Conservation (phyloP, 2,329 filamentous ascomycete species). For the Colletotrichum gigasporum region DNA sequence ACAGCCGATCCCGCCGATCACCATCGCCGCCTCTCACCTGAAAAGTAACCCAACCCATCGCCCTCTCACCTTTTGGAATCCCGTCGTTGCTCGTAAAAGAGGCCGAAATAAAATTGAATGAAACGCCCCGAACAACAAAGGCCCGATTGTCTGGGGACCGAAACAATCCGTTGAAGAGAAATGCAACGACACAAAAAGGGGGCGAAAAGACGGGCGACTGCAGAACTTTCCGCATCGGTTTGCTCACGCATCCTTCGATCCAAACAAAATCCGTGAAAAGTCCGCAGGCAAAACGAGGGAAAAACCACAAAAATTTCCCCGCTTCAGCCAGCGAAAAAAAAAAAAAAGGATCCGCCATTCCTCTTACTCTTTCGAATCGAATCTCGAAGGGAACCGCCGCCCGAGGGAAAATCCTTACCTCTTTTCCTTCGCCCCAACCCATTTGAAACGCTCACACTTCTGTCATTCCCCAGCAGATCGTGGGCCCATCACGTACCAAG, state of each 20-base stretch:
- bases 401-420: neutral
- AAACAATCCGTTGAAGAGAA: too few species aligned
- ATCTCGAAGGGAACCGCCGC: too few species aligned
- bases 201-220: neutral
- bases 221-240: neutral
- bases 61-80: neutral
- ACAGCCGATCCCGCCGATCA: constrained; percentile 31
- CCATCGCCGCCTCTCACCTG: constrained; percentile 24
- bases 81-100: too few species aligned
- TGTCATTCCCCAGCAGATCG: neutral
- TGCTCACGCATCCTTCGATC: neutral
- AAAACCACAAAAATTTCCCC: neutral
- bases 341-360: neutral
- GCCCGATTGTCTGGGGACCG: too few species aligned
- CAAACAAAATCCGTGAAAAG: neutral
- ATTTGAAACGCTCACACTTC: constrained; percentile 10
- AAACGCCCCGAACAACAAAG: too few species aligned
- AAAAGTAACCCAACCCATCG: constrained; percentile 5
- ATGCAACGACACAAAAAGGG: neutral
- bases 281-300: neutral
- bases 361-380: too few species aligned
- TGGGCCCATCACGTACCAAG: neutral
- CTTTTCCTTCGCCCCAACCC: neutral
- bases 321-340: neutral
- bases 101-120: neutral